These are phyloP conservation scores for Iris pallida DNA, from an alignment of 116 monocot species.

Conservation along the genomic window DNA sequence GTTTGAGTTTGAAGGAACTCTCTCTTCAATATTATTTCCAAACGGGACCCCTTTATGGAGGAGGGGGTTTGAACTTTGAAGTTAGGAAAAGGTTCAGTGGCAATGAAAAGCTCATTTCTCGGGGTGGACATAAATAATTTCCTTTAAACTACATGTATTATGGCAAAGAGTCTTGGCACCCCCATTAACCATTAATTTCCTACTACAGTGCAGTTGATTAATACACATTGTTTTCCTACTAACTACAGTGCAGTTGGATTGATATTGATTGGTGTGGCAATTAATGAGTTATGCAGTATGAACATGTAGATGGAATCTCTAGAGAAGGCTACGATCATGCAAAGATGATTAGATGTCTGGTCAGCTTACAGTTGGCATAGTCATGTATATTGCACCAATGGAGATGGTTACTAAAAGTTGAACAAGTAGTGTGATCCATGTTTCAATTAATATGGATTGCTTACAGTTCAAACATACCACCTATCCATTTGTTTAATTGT, in stretches of 20 bases:
- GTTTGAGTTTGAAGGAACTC: not conserved
- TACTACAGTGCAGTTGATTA: not conserved
- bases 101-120: not conserved
- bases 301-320: not conserved
- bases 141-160: not conserved
- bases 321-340: not conserved
- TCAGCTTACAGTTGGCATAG: too few species aligned
- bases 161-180: not conserved
- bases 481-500: too few species aligned
- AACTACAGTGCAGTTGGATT: not conserved
- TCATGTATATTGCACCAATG: too few species aligned
- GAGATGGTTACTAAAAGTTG: too few species aligned
- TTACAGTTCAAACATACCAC: too few species aligned
- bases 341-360: not conserved
- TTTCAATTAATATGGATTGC: too few species aligned
- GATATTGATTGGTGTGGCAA: not conserved
- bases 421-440: too few species aligned
- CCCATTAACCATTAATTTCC: not conserved
- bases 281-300: not conserved
- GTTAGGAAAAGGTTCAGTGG: not conserved
- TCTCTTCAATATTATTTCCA: not conserved
- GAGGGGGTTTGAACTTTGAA: not conserved
- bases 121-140: not conserved
- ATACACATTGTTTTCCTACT: not conserved
- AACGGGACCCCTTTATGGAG: not conserved